Evolutionary conservation across 352 stramenopile species (phyloP).

Genomic region (Phytophthora megakarya): DNA sequence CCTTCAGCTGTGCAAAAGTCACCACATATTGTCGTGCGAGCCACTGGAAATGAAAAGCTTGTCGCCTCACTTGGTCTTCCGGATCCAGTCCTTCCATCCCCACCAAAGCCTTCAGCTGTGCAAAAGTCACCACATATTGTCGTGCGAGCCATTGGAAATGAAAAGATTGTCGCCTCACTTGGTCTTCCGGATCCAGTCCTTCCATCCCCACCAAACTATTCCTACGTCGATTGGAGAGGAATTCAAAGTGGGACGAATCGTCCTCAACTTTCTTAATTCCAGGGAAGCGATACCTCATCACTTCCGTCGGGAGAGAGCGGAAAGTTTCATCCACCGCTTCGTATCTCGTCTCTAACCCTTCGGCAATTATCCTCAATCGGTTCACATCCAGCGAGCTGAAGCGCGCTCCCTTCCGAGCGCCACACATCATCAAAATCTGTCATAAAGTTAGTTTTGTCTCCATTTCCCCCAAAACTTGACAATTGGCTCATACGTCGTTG

Average conservation of each 20-base stretch:
- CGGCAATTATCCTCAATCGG: conserved; percentile 49
- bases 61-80: conserved; percentile 45
- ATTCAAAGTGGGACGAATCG: conserved; percentile 48
- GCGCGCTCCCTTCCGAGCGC: conserved; percentile 76
- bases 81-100: conserved; percentile 29
- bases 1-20: conserved; percentile 56
- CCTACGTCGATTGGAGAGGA: conserved; percentile 34
- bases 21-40: conserved; percentile 68
- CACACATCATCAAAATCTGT: conserved; percentile 77
- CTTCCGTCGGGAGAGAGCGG: conserved; percentile 54
- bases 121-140: conserved; percentile 69
- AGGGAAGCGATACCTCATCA: conserved; percentile 67
- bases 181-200: conserved; percentile 25
- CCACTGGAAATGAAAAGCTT: conserved; percentile 77
- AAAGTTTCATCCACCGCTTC: conserved; percentile 60
- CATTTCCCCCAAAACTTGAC: neutral
- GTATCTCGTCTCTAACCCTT: conserved; percentile 59
- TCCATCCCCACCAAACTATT: conserved; percentile 39
- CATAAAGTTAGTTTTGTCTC: neutral
- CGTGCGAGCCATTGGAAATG: conserved; percentile 75
- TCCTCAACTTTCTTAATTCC: conserved; percentile 68
- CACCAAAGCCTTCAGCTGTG: conserved; percentile 52
- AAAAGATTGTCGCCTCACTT: conserved; percentile 56
- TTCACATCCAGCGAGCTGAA: conserved; percentile 81
- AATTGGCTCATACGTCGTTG: conserved; percentile 61